Base-by-base conservation (phyloP, 106 monocot species). In the Dendrobium catenatum region DNA sequence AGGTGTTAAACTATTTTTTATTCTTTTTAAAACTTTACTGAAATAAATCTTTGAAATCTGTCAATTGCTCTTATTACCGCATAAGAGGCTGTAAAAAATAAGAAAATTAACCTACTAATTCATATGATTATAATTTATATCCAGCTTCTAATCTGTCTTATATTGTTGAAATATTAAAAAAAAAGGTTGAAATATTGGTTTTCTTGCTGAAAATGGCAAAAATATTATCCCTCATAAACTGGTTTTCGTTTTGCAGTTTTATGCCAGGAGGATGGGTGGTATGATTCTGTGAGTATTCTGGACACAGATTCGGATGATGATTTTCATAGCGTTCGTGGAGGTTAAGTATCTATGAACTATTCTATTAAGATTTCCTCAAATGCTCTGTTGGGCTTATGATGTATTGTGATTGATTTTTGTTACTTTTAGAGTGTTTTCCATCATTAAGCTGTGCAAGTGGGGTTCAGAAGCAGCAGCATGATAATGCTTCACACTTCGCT, bases 221-320 rank as follows among this genome's bases (percentile, higher is more conserved):
- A 5, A 29, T 11, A 75, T 46, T 46, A 43, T 75, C 44, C 16
- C 20, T 8, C 9, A 51, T 59, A 41, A 78, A 7, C 6, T 29
- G 18, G 58, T 59, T 55, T 33, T 78, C 7, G 17, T 9, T 11
- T 79, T 81, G 47, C 64, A 90, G 90, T 79, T 79, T 10, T 90
- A 42, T 76, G 85, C 81, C 85, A 87, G 70, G 90, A 88, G 51
- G 90, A 90, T 77, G 81, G 75, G 43, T 90, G 90, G 90, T 90
- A 82, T 75, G 90, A 90, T 40, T 90, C 90, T 82, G 31, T 84
- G 17, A 90, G 90, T 51, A 84, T 90, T 72, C 72, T 82, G 59
- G 90, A 87, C 44, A 81, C 81, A 43, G 85, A 88, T 56, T 85
- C 88, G 54, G 90, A 90, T 48, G 90, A 90, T 79, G 90, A 90